Base-by-base conservation (phyloP, 345 rosid species). In the Brassica juncea region DNA sequence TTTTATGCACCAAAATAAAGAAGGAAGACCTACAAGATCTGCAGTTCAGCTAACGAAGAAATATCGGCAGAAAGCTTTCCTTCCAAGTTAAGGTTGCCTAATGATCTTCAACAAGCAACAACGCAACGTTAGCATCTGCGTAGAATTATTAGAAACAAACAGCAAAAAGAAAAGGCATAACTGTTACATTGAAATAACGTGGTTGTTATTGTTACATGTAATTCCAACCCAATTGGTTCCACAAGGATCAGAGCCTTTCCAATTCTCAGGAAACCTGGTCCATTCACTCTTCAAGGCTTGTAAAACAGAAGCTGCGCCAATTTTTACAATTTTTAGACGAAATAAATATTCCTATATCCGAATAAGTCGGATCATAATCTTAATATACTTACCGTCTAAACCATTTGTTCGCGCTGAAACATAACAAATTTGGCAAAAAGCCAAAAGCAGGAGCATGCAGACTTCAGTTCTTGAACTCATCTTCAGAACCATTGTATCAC, bases 181-280 rank as follows among this genome's bases (percentile, higher is more conserved):
- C 4, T 16, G 27, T 8, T 64, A 65, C 69, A 65, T 65, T 65
- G 49, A 35, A 65, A 35, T 1, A 8, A 65, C 52, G 4, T 5
- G 49, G 7, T 35, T 4, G 35, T 63, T 63, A 4, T 23, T 9
- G 64, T 4, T 54, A 83, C 98, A 94, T 11, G 6, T 25, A 67
- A 92, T 86, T 64, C 98, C 98, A 0, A 77, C 89, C 98, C 98
- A 94, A 0, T 37, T 35, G 67, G 54, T 74, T 76, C 87, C 88
- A 78, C 98, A 94, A 78, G 98, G 98, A 79, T 94, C 97, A 16
- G 68, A 1, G 7, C 89, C 88, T 23, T 9, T 69, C 98, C 98
- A 94, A 69, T 28, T 72, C 34, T 92, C 81, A 14, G 94, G 98
- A 25, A 39, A 28, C 34, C 79, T 85, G 34, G 79, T 15, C 97